phyloP scores from a whole-genome alignment of 129 eudicot species.

The Gnaphalium uliginosum region DNA sequence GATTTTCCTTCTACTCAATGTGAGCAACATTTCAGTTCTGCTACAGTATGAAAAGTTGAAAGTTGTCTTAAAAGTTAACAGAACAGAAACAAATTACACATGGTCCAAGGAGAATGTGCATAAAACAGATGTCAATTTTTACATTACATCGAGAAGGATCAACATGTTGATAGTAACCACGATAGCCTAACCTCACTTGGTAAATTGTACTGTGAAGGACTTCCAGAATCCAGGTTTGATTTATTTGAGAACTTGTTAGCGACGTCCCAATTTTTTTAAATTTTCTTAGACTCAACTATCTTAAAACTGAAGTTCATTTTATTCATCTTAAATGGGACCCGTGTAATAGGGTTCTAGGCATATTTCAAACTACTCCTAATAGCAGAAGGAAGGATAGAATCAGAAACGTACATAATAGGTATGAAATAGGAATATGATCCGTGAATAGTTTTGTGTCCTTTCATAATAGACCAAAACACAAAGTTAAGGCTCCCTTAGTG shows the following conservation, averaged over 20 bases:
- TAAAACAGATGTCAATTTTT: not conserved
- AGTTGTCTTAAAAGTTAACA: not conserved
- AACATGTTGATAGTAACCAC: not conserved
- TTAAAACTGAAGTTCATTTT: not conserved
- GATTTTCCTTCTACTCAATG: not conserved
- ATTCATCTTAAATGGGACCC: not conserved
- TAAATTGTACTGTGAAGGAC: not conserved
- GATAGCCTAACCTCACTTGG: too few species aligned
- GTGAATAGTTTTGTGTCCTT: not conserved
- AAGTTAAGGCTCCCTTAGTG: not conserved
- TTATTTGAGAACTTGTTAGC: too few species aligned
- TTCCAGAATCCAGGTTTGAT: too few species aligned
- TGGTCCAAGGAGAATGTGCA: not conserved
- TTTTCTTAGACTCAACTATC: too few species aligned
- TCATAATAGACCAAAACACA: not conserved
- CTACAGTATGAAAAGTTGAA: constrained; percentile 4
- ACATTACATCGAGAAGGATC: not conserved
- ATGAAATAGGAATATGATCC: not conserved
- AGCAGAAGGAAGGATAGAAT: not conserved
- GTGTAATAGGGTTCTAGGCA: not conserved
- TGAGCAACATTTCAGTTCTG: constrained; percentile 4
- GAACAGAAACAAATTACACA: not conserved
- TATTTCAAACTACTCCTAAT: too few species aligned
- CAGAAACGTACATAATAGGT: not conserved
- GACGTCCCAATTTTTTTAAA: not conserved